These are phyloP conservation scores for Colletotrichum eleusines DNA, from an alignment of 2,329 filamentous ascomycete genomes.

Conservation along the genomic window DNA sequence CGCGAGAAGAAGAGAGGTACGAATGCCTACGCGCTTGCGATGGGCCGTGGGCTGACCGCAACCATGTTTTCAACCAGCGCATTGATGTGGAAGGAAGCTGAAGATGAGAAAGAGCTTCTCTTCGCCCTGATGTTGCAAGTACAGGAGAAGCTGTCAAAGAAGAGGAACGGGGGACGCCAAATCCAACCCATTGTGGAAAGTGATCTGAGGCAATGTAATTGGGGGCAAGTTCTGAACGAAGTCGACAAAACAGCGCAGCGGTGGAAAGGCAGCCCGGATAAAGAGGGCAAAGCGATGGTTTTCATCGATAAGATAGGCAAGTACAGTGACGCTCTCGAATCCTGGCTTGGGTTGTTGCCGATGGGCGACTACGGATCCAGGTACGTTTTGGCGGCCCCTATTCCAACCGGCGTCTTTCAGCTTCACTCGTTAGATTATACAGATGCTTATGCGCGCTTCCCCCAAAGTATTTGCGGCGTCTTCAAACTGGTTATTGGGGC, in stretches of 20 bases:
- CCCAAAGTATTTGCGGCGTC: neutral
- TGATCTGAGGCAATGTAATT: neutral
- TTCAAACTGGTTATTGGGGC: neutral
- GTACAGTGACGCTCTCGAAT: neutral
- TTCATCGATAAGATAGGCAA: neutral
- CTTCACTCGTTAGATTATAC: neutral
- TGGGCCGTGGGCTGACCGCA: neutral
- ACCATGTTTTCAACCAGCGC: neutral
- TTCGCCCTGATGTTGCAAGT: neutral
- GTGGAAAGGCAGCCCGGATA: neutral
- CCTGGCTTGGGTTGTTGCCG: neutral
- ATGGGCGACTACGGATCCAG: neutral
- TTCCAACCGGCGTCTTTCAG: neutral
- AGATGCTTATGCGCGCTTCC: rapidly evolving
- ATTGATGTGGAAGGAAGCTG: neutral
- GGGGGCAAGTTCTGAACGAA: neutral
- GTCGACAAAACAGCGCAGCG: neutral
- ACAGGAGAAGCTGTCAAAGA: neutral
- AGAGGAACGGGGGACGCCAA: neutral
- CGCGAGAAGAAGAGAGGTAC: neutral
- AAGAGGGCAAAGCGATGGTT: neutral
- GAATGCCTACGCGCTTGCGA: neutral
- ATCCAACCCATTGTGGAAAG: neutral
- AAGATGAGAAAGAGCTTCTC: neutral
- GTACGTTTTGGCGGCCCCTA: neutral